phyloP scores from a whole-genome alignment of 257 asterid genomes.

The Scutellaria barbata region DNA sequence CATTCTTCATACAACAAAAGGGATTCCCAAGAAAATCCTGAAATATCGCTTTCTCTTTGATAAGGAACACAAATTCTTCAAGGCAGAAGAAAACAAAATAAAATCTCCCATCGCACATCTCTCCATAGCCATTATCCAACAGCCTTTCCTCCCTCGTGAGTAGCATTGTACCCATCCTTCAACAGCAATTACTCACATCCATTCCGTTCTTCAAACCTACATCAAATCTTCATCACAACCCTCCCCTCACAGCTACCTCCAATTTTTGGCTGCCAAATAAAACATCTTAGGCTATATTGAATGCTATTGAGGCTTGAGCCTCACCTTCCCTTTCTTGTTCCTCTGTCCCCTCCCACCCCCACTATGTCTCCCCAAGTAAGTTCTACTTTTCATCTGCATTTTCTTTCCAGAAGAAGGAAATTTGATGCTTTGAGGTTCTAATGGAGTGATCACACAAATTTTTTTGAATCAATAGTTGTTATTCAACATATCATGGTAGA shows the following conservation, averaged over 20 bases:
- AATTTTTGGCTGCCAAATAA: constrained; percentile 11
- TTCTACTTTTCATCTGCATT: constrained; percentile 2
- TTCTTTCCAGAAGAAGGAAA: constrained; percentile 1
- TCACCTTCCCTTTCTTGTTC: neutral
- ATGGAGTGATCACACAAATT: neutral
- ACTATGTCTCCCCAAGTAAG: neutral
- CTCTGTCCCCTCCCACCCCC: neutral
- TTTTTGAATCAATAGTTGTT: constrained; percentile 1
- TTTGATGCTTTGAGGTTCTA: constrained; percentile 12
- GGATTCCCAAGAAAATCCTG: too few relatives aligned
- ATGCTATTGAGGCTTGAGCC: constrained; percentile 4
- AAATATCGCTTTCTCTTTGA: neutral
- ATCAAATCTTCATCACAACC: constrained; percentile 5
- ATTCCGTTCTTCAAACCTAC: neutral
- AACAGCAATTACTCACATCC: neutral
- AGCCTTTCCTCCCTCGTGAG: neutral
- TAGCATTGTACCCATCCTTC: constrained; percentile 3
- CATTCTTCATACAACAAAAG: too few relatives aligned
- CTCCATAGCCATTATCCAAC: constrained; percentile 23
- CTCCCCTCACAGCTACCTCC: neutral
- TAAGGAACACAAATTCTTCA: constrained; percentile 8
- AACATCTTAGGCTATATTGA: constrained; percentile 18
- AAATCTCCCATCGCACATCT: neutral
- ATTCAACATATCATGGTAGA: constrained; percentile 8
- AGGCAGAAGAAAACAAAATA: constrained; percentile 8